A percentile compares a stretch with the other conserved stretches of the same genome.
Conservation (phyloP, 2,329 filamentous ascomycete genomes). For the Sporothrix phasma region DNA sequence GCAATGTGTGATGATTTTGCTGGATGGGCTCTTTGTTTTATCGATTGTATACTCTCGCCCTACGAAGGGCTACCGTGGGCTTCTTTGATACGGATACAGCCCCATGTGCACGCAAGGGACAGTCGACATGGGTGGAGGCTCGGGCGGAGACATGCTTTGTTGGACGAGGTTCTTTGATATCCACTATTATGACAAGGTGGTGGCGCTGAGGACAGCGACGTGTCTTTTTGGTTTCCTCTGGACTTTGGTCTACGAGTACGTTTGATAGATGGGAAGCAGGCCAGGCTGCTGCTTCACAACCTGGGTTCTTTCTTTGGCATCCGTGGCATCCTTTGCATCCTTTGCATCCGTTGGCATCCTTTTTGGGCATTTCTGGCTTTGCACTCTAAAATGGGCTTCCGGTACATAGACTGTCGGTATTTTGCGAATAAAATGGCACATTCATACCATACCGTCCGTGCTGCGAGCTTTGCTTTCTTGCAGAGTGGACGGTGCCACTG, state of each 20-base stretch:
- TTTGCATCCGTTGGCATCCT: background rate
- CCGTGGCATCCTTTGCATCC: background rate
- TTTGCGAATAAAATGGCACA: too few relatives aligned
- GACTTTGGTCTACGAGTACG: too few relatives aligned
- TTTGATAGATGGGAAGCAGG: background rate
- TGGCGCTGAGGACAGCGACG: background rate
- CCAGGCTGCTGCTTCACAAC: background rate
- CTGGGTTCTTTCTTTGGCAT: background rate
- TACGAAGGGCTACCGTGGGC: background rate
- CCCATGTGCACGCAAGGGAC: background rate
- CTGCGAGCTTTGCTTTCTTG: too few relatives aligned
- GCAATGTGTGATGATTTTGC: constrained; percentile 13
- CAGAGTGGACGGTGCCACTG: too few relatives aligned
- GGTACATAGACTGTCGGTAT: too few relatives aligned
- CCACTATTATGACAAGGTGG: background rate
- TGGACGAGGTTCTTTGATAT: too few relatives aligned
- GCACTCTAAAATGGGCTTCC: background rate
- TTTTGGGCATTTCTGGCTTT: background rate
- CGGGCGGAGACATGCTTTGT: background rate
- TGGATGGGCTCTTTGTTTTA: background rate
- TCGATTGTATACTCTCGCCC: background rate
- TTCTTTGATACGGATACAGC: background rate
- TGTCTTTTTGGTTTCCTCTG: background rate
- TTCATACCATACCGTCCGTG: too few relatives aligned
- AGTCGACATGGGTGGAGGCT: background rate